phyloP scores from a whole-genome alignment of 1,139 yeast genomes.

The Diutina scorzettiae region DNA sequence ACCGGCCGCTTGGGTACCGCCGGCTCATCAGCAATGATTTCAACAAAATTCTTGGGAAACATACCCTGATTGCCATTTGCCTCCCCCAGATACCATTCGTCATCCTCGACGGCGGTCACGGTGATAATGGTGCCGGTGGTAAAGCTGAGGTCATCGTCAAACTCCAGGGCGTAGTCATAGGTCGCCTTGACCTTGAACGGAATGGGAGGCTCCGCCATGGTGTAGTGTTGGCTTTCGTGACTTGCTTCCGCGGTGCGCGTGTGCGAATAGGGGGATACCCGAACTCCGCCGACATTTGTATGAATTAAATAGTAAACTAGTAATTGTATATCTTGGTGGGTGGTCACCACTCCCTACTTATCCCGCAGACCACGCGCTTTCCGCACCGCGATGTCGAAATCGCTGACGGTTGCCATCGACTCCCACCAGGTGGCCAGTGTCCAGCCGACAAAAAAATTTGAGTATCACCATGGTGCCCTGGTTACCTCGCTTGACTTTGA shows the following conservation, averaged over 20 bases:
- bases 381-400: too few species aligned
- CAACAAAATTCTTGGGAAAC: conserved; percentile 83
- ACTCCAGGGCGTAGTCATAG: conserved; percentile 65
- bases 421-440: conserved; percentile 35
- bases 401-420: conserved; percentile 21
- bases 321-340: too few species aligned
- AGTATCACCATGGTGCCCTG: conserved; percentile 43
- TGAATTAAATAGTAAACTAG: too few species aligned
- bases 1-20: conserved; percentile 7
- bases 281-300: too few species aligned
- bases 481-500: conserved; percentile 81
- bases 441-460: conserved; percentile 46
- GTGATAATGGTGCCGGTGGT: conserved; percentile 54
- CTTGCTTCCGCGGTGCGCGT: background rate
- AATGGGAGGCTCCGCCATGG: conserved; percentile 8
- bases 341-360: too few species aligned
- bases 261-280: background rate
- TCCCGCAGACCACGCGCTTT: too few species aligned
- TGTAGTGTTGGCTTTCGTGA: background rate
- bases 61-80: conserved; percentile 55
- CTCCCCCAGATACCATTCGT: conserved; percentile 79
- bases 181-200: conserved; percentile 69
- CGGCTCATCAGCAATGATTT: conserved; percentile 13
- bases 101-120: conserved; percentile 73
- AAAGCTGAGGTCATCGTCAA: conserved; percentile 75